phyloP scores from a whole-genome alignment of 164 flowering plant genomes.

The Malania oleifera region DNA sequence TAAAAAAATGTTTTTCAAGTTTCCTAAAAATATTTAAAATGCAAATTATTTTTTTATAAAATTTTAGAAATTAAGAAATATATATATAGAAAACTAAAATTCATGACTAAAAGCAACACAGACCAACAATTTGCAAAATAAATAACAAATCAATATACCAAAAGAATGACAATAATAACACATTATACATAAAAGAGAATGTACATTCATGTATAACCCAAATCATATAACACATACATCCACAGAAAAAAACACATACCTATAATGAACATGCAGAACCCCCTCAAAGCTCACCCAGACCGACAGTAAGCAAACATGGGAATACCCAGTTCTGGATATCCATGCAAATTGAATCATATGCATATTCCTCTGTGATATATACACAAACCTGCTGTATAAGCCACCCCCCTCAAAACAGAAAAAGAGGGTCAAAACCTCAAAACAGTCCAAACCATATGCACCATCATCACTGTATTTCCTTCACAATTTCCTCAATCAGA shows the following conservation, averaged over 20 bases:
- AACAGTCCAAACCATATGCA: background rate
- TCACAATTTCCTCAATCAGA: constrained; percentile 52
- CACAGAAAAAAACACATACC: constrained; percentile 2
- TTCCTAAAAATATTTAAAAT: no score
- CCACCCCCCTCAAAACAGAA: no score
- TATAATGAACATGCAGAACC: constrained; percentile 1
- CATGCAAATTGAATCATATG: no score
- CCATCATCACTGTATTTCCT: constrained; percentile 31
- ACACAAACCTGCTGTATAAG: no score
- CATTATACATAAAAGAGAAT: constrained; percentile 3
- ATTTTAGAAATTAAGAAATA: no score
- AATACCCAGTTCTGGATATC: background rate
- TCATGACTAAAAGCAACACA: no score
- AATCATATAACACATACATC: constrained; percentile 3
- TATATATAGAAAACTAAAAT: no score
- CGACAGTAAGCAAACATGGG: constrained; percentile 9
- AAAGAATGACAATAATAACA: background rate
- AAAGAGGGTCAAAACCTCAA: no score
- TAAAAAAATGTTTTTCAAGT: no score
- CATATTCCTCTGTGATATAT: no score
- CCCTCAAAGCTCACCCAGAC: constrained; percentile 1
- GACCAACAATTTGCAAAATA: background rate
- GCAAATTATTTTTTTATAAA: no score
- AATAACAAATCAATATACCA: background rate
- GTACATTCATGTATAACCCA: background rate